Evolutionary conservation across 345 rosid species (phyloP), one percentile per base, ranked within the genome.

Genomic region (Anastatica hierochuntica): DNA sequence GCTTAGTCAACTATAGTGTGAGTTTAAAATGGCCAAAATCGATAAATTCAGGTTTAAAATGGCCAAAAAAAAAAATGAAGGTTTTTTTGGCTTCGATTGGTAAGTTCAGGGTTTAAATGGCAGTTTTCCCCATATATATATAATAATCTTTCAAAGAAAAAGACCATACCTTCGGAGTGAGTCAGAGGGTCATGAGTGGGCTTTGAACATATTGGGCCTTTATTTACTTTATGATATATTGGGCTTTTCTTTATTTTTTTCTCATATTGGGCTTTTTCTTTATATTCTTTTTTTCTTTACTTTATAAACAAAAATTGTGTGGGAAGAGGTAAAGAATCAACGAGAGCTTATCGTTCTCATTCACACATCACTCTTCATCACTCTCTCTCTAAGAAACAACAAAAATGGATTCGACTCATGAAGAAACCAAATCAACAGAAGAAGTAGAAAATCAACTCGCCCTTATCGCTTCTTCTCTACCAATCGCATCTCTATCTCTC

Each of bases 361-460:
- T 40, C 19, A 8, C 56, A 49, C 12, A 9, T 11, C 34, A 45
- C 5, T 14, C 51, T 26, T 9, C n/a, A n/a, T n/a, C n/a, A n/a
- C 14, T 21, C 52, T 15, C 10, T 47, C 36, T 58, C 40, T 9
- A 6, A 6, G 11, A 3, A 36, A 20, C 19, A 21, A 6, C 1
- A 14, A 20, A 51, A 63, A 79, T 81, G 85, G 85, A 78, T 69
- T 44, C 76, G 75, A 71, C 42, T 15, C 43, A 9, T 53, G 75
- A 52, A 38, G 84, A 71, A 40, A 17, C 61, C 37, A 60, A 59
- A 51, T 52, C 75, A 48, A 21, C 45, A 14, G 76, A 71, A 43
- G 76, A 72, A 48, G 71, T 73, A 24, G 13, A 54, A 10, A 58
- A 51, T 15, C 56, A 50, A 14, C 69, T 74, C 26, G 34, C 67